These are phyloP conservation scores for Saccharomyces paradoxus DNA, from an alignment of 805 yeast species.

Conservation along the genomic window DNA sequence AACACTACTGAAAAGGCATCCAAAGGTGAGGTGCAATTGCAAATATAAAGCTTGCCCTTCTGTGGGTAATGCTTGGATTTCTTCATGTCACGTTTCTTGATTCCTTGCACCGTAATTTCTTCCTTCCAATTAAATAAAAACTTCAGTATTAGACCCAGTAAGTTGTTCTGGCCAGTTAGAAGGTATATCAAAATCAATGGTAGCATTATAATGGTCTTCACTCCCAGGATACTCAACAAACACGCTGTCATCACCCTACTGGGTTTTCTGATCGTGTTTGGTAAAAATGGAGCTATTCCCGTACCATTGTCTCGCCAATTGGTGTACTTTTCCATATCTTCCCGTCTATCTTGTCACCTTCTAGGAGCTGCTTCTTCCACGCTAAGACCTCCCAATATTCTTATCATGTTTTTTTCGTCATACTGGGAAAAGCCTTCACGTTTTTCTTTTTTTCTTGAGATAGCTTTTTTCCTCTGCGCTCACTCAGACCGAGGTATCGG, in stretches of 20 bases:
- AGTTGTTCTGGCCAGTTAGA: slow-evolving; percentile 4
- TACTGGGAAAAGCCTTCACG: background rate
- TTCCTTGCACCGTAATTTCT: slow-evolving; percentile 36
- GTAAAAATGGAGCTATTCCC: slow-evolving; percentile 87
- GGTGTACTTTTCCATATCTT: slow-evolving; percentile 70
- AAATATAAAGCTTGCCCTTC: slow-evolving; percentile 36
- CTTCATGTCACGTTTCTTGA: slow-evolving; percentile 31
- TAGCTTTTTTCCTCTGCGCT: background rate
- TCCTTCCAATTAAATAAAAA: slow-evolving; percentile 33
- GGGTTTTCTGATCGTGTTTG: slow-evolving; percentile 30
- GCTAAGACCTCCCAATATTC: background rate
- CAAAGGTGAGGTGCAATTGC: slow-evolving; percentile 41
- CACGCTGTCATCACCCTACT: slow-evolving; percentile 1
- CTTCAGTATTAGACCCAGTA: slow-evolving; percentile 17
- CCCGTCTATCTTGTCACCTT: background rate
- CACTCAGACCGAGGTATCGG: background rate
- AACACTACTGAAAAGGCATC: slow-evolving; percentile 36
- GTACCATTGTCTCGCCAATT: slow-evolving; percentile 85
- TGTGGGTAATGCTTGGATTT: slow-evolving; percentile 29
- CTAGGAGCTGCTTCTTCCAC: background rate
- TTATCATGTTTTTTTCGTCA: background rate
- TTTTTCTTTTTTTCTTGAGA: background rate
- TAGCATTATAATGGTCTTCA: slow-evolving; percentile 11
- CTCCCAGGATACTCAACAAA: slow-evolving; percentile 3
- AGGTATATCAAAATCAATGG: slow-evolving; percentile 14